A percentile compares a stretch with the other conserved stretches of the same genome.
These are phyloP conservation scores for Trapa incisa DNA, from an alignment of 345 rosid species.

Conservation along the genomic window DNA sequence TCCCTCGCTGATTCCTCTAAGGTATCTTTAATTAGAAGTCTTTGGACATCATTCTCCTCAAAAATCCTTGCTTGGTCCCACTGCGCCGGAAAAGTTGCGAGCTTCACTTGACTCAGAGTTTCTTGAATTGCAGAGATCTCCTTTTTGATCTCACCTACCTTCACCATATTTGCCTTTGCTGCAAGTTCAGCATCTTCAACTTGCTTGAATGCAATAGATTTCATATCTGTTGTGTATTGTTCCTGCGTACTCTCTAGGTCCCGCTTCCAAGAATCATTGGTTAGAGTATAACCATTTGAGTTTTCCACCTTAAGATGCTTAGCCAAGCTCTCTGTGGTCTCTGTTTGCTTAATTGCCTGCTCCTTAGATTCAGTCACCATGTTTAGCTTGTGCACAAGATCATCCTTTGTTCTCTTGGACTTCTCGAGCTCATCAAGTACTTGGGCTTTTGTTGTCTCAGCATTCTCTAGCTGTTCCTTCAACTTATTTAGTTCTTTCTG, in stretches of 20 bases:
- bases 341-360: conserved; percentile 47
- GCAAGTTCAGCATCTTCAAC: conserved; percentile 56
- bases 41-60: conserved; percentile 54
- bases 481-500: conserved; percentile 67
- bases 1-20: conserved; percentile 58
- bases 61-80: conserved; percentile 64
- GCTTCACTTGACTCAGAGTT: conserved; percentile 67
- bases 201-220: conserved; percentile 41
- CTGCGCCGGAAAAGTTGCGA: conserved; percentile 48
- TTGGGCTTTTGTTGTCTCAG: conserved; percentile 58
- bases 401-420: conserved; percentile 56
- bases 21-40: conserved; percentile 44
- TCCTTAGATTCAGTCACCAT: conserved; percentile 48
- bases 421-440: conserved; percentile 70
- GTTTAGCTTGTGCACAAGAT: conserved; percentile 48
- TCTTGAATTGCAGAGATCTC: conserved; percentile 65
- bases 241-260: conserved; percentile 49
- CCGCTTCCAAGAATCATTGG: conserved; percentile 32
- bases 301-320: conserved; percentile 36
- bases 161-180: conserved; percentile 50
- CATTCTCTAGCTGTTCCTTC: conserved; percentile 62
- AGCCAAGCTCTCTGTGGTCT: conserved; percentile 48
- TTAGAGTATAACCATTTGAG: conserved; percentile 20
- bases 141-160: conserved; percentile 51
- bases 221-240: conserved; percentile 47